These are phyloP conservation scores for Rhizophora mangle DNA, from an alignment of 345 rosid genomes.

Conservation along the genomic window DNA sequence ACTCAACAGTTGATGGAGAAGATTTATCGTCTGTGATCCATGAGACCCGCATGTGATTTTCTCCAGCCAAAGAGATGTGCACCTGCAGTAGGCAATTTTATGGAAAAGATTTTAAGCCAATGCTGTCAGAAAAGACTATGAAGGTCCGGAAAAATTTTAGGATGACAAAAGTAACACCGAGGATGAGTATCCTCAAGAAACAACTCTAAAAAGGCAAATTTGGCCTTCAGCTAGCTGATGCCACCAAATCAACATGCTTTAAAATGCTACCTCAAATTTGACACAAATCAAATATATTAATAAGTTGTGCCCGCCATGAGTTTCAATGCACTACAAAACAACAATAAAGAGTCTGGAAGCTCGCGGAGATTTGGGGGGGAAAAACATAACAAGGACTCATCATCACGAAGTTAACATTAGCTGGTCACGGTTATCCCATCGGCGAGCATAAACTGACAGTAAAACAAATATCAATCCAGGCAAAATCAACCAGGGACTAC, in stretches of 20 bases:
- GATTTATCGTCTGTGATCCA: conserved; percentile 71
- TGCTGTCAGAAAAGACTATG: neutral
- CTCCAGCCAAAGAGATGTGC: conserved; percentile 80
- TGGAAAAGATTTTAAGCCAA: neutral
- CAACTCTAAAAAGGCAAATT: neutral
- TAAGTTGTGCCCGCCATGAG: neutral
- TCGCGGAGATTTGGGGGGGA: neutral
- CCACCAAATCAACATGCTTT: neutral
- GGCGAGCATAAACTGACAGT: too few relatives aligned
- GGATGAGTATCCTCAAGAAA: neutral
- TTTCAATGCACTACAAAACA: neutral
- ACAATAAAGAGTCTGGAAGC: neutral
- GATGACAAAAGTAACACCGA: neutral
- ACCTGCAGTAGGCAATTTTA: conserved; percentile 32
- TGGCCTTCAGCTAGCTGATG: neutral
- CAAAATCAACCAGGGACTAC: too few relatives aligned
- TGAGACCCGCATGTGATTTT: conserved; percentile 69
- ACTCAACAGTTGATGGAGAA: conserved; percentile 65
- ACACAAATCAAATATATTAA: neutral
- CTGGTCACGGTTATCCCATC: too few relatives aligned
- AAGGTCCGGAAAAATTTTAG: neutral
- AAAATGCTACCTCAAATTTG: neutral
- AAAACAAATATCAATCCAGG: too few relatives aligned
- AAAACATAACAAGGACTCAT: neutral
- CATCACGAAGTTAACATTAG: neutral